These are phyloP conservation scores for Moniliella sp. DNA, from an alignment of 1,284 basidiomycete species.

Conservation along the genomic window DNA sequence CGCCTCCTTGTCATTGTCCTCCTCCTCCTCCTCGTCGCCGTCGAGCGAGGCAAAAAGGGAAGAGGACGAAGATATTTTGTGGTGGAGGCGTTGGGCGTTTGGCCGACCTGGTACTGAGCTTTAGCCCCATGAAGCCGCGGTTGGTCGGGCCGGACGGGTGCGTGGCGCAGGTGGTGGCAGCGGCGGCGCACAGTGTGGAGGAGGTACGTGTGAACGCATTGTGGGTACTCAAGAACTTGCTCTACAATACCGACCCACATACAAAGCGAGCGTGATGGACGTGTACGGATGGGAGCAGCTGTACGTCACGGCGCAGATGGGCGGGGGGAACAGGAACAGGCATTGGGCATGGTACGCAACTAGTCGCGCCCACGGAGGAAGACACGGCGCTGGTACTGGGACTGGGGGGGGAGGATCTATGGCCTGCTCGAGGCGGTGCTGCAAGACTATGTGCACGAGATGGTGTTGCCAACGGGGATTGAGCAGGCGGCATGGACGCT, in stretches of 20 bases:
- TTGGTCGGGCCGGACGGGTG: slow-evolving; percentile 16
- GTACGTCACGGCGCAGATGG: slow-evolving; percentile 1
- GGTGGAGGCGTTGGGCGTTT: slow-evolving; percentile 17
- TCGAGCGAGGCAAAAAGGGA: too few relatives aligned
- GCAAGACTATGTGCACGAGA: slow-evolving; percentile 8
- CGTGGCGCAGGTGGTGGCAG: slow-evolving; percentile 8
- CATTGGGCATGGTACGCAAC: slow-evolving; percentile 24
- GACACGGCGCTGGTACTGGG: slow-evolving; percentile 15
- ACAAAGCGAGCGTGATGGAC: slow-evolving; percentile 10
- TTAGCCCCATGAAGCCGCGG: slow-evolving; percentile 22
- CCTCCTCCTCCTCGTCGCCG: too few relatives aligned
- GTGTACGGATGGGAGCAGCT: slow-evolving; percentile 8
- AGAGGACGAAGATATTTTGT: slow-evolving; percentile 12
- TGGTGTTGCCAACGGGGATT: slow-evolving; percentile 4
- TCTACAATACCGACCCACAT: slow-evolving; percentile 10
- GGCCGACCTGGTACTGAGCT: slow-evolving; percentile 25
- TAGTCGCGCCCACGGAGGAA: slow-evolving; percentile 7
- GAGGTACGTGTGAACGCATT: slow-evolving; percentile 10
- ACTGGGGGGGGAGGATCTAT: slow-evolving; percentile 12
- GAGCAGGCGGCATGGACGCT: slow-evolving; percentile 21
- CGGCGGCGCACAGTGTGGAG: not conserved
- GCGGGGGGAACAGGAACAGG: slow-evolving; percentile 14
- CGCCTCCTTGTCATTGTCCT: too few relatives aligned
- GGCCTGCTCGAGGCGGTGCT: slow-evolving; percentile 14
- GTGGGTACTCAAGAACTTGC: slow-evolving; percentile 27